phyloP scores from a whole-genome alignment of 1,284 basidiomycete genomes.

The Schizophyllum amplum region DNA sequence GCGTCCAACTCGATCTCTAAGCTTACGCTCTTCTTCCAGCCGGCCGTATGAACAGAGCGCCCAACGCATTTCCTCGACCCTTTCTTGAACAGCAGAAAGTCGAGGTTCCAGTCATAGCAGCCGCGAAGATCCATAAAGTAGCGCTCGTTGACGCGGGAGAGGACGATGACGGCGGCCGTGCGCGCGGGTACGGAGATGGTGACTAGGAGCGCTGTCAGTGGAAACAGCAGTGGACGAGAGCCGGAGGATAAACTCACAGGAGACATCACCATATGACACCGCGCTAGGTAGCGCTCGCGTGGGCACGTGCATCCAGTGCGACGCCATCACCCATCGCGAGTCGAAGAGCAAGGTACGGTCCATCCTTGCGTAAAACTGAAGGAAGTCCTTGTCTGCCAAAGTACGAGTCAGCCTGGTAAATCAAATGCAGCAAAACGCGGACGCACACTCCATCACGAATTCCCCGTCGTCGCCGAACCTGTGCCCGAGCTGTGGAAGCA shows the following conservation, averaged over 20 bases:
- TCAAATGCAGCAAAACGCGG: conserved; percentile 4
- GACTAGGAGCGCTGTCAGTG: conserved; percentile 21
- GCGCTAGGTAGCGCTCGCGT: conserved; percentile 27
- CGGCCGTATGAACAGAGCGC: conserved; percentile 25
- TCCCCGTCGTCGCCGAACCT: conserved; percentile 40
- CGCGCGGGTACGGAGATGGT: conserved; percentile 30
- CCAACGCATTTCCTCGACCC: conserved; percentile 27
- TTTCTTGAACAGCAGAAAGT: conserved; percentile 39
- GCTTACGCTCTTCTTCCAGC: conserved; percentile 31
- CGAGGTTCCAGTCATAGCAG: conserved; percentile 29
- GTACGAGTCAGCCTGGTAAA: conserved; percentile 2
- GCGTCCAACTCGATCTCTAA: conserved; percentile 32
- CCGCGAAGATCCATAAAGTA: conserved; percentile 33
- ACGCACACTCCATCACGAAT: conserved; percentile 50
- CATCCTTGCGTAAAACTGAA: conserved; percentile 35
- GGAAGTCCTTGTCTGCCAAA: conserved; percentile 36
- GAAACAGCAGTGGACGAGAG: neutral
- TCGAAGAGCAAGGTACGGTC: conserved; percentile 42
- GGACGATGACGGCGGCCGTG: conserved; percentile 34
- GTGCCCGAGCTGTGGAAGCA: conserved; percentile 29
- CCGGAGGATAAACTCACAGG: conserved; percentile 25
- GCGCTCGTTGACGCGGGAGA: conserved; percentile 39
- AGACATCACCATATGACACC: conserved; percentile 41
- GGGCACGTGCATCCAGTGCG: conserved; percentile 36
- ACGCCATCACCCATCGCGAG: conserved; percentile 38